Percentiles rank a stretch among this genome's conserved stretches.
phyloP scores from a whole-genome alignment of 2,329 filamentous ascomycete species.

The Stachybotrys chartarum region DNA sequence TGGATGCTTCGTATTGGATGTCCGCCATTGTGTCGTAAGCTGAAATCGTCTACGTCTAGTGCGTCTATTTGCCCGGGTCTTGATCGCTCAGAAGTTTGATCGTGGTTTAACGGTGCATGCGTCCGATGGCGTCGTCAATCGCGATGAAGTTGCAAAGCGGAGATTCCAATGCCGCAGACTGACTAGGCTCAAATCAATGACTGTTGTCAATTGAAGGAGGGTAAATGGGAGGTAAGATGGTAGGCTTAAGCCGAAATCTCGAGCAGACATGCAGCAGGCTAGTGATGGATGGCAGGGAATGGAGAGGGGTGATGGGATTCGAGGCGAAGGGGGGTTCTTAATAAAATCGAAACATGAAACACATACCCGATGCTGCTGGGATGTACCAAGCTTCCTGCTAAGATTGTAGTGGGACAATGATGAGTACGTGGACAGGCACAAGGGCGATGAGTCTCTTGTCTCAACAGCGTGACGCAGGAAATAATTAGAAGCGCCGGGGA shows the following conservation, averaged over 20 bases:
- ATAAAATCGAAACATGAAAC: not conserved
- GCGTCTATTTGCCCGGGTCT: too few relatives aligned
- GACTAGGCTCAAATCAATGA: too few relatives aligned
- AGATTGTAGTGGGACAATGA: not conserved
- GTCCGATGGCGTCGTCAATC: not conserved
- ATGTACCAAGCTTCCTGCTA: not conserved
- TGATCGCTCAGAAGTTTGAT: too few relatives aligned
- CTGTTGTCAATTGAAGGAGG: too few relatives aligned
- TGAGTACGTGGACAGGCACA: not conserved
- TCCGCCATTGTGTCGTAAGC: not conserved
- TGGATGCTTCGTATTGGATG: slow-evolving; percentile 3
- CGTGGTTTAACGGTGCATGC: not conserved
- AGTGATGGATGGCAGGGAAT: not conserved
- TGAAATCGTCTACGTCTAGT: not conserved
- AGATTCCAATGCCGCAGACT: too few relatives aligned
- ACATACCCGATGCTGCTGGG: not conserved
- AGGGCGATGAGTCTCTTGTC: not conserved
- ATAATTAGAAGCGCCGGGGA: not conserved
- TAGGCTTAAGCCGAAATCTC: too few relatives aligned
- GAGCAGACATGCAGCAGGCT: too few relatives aligned
- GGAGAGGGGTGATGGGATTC: not conserved
- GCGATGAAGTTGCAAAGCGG: too few relatives aligned
- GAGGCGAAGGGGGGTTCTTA: not conserved
- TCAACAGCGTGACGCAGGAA: not conserved
- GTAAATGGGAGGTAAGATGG: too few relatives aligned